A percentile compares a stretch with the other conserved stretches of the same genome.
Evolutionary conservation across 495 filamentous ascomycete species (phyloP).

Genomic region (Neurospora africana): DNA sequence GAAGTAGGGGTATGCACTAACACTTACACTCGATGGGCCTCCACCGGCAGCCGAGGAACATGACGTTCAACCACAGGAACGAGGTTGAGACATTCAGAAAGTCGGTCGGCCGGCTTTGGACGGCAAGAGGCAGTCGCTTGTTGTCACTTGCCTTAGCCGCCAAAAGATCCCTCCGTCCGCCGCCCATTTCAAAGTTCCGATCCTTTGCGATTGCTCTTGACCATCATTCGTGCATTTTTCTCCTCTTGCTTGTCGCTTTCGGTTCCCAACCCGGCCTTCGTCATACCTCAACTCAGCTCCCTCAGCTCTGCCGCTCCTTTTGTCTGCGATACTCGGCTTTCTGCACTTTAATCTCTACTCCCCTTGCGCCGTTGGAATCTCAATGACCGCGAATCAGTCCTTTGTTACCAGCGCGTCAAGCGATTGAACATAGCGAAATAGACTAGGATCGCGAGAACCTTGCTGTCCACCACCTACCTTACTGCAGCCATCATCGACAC

Average conservation of each 20-base stretch:
- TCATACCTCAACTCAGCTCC: neutral
- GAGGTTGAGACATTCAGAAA: neutral
- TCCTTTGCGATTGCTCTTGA: neutral
- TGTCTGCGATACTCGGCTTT: neutral
- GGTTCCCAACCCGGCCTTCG: neutral
- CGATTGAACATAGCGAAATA: neutral
- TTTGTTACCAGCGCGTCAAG: neutral
- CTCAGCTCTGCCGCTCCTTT: neutral
- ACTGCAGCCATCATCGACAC: neutral
- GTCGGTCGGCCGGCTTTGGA: neutral
- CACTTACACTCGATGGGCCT: neutral
- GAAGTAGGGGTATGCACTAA: neutral
- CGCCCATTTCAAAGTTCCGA: neutral
- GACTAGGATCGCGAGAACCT: neutral
- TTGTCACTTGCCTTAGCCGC: neutral
- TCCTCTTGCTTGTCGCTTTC: neutral
- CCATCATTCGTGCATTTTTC: neutral
- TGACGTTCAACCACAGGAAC: neutral
- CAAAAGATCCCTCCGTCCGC: neutral
- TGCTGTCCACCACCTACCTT: neutral
- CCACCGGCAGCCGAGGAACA: neutral
- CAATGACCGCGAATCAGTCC: neutral
- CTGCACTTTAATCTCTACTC: neutral
- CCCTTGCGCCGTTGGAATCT: neutral
- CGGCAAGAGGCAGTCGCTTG: neutral